These are phyloP conservation scores for Rosa multiflora DNA, from an alignment of 306 rosid species.

Conservation along the genomic window DNA sequence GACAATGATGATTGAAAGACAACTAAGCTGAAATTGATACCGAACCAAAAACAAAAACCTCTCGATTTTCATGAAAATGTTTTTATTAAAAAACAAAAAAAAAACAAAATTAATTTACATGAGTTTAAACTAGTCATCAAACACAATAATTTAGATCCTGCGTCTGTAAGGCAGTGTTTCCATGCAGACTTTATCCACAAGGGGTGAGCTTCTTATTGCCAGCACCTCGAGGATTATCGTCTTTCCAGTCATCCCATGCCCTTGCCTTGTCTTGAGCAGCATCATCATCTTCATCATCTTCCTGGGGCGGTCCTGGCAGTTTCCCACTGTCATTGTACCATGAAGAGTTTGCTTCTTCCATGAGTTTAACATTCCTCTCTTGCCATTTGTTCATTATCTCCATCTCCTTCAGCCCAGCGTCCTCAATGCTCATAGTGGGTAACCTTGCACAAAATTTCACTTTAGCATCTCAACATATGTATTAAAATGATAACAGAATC, in stretches of 20 bases:
- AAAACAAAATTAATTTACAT: neutral
- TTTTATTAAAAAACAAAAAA: neutral
- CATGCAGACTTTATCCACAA: conserved; percentile 53
- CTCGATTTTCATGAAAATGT: no score
- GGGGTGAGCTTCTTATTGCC: conserved; percentile 97
- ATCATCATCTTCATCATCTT: conserved; percentile 73
- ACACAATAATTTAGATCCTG: neutral
- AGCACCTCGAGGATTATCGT: conserved; percentile 93
- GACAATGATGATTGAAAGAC: neutral
- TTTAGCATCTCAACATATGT: conserved; percentile 29
- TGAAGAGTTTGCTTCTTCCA: conserved; percentile 83
- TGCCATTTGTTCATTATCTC: conserved; percentile 96
- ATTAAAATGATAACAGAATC: neutral
- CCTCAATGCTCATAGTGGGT: conserved; percentile 99
- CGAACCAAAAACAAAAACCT: neutral
- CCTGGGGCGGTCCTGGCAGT: conserved; percentile 47
- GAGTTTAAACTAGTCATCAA: neutral
- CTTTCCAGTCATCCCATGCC: conserved; percentile 98
- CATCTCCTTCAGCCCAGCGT: conserved; percentile 96
- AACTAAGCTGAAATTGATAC: neutral
- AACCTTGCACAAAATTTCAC: conserved; percentile 51
- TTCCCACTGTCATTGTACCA: conserved; percentile 74
- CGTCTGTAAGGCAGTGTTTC: neutral
- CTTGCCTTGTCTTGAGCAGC: conserved; percentile 88
- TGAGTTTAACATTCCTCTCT: conserved; percentile 67